Evolutionary conservation across 345 rosid species (phyloP), one percentile per base, ranked within the genome.

Genomic region (Populus deltoides): DNA sequence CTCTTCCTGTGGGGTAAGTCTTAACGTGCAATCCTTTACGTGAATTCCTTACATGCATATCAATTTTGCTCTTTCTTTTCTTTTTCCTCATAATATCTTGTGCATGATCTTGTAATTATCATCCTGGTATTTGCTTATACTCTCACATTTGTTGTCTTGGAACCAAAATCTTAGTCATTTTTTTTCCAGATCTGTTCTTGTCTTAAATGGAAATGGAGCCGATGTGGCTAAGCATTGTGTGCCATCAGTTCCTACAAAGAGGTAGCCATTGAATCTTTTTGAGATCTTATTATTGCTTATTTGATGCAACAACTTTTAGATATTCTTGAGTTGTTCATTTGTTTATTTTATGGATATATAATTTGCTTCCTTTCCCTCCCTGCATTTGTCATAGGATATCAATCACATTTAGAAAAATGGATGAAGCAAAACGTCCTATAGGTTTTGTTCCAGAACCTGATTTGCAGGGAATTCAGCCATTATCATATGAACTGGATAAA

Each of bases 341-440:
- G 18, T 16, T 24, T 67, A 15, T 61, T n/a, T 71, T 39, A 47
- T 13, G 20, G 13, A 9, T 39, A 8, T 29, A 29, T 66, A 36
- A 17, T 51, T 41, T 31, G 20, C 3, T 62, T 31, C 18, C 15
- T 24, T 78, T 15, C 31, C 12, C 49, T 8, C 68, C 35, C 35
- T 39, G 29, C 47, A 17, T 47, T 49, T 84, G 75, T 68, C 31
- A n/a, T 74, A 97, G 99, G 90, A 92, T 97, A 87, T 97, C 99
- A 33, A 92, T 97, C 69, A 97, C 99, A 38, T 94, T 97, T 81
- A 89, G 99, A 87, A 97, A 86, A 85, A 94, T 97, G 99, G 95
- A 97, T 75, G 94, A 89, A 70, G 80, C 86, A 1, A 97, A 92
- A 87, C 81, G 86, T 68, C 98, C 99, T 10, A 51, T 36, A 68